Percentiles rank a stretch among this genome's conserved stretches.
Conservation (phyloP, 2,329 filamentous ascomycete genomes). For the Alternaria angustiovoidea region DNA sequence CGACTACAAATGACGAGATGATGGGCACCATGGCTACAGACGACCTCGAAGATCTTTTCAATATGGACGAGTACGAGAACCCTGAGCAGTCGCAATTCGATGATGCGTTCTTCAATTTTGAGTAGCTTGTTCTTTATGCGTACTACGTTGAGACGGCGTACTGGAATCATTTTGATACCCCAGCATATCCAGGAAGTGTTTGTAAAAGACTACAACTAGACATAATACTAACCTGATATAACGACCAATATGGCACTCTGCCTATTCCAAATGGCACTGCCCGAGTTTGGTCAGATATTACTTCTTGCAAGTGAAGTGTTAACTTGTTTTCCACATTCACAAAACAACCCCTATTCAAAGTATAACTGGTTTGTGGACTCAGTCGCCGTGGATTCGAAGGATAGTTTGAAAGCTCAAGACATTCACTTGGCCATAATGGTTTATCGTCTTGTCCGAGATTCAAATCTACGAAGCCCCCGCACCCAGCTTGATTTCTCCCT, state of each 20-base stretch:
- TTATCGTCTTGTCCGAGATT: no score
- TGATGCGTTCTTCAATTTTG: conserved; percentile 50
- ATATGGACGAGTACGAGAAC: conserved; percentile 46
- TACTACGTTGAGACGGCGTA: background rate
- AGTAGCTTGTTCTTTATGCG: background rate
- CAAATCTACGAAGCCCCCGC: conserved; percentile 8
- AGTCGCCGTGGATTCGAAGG: no score
- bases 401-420: background rate
- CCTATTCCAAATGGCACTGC: background rate
- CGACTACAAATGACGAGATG: conserved; percentile 27
- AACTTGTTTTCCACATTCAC: no score
- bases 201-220: background rate
- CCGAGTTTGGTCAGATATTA: no score
- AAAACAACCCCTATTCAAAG: no score
- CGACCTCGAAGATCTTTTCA: conserved; percentile 48
- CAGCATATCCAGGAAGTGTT: conserved; percentile 5
- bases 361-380: no score
- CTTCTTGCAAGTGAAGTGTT: no score
- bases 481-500: conserved; percentile 44
- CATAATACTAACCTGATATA: background rate
- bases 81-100: conserved; percentile 49
- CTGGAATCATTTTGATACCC: conserved; percentile 10
- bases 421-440: background rate
- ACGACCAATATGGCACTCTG: background rate
- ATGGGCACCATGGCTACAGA: conserved; percentile 43